A percentile compares a stretch with the other conserved stretches of the same genome.
These are phyloP conservation scores for Colletotrichum liaoningense DNA, from an alignment of 2,329 filamentous ascomycete species.

Conservation along the genomic window DNA sequence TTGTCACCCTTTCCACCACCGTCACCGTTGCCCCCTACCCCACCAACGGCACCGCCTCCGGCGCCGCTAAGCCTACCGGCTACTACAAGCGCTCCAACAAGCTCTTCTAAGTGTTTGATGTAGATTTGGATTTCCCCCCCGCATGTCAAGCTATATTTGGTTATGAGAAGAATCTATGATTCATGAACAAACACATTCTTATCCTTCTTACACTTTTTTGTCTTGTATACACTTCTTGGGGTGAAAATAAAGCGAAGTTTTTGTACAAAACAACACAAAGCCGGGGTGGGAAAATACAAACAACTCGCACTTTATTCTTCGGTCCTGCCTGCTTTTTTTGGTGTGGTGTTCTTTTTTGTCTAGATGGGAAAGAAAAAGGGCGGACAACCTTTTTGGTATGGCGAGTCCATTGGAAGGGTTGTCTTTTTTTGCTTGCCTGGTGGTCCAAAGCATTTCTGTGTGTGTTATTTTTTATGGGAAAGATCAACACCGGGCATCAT, in stretches of 20 bases:
- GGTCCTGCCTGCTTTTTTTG: background rate
- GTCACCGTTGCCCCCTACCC: conserved; percentile 48
- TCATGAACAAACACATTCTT: conserved; percentile 33
- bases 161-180: conserved; percentile 37
- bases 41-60: conserved; percentile 53
- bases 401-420: conserved; percentile 1
- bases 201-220: conserved; percentile 18
- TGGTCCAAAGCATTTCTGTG: background rate
- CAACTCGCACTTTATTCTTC: background rate
- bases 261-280: background rate
- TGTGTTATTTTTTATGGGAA: background rate
- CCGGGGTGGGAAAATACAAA: background rate
- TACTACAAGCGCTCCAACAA: conserved; percentile 43
- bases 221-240: conserved; percentile 25
- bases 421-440: background rate
- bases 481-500: conserved; percentile 3
- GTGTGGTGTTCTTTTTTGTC: background rate
- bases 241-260: conserved; percentile 27
- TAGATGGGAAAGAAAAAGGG: background rate
- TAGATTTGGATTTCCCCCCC: conserved; percentile 33
- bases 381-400: background rate
- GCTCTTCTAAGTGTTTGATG: conserved; percentile 35
- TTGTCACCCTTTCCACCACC: conserved; percentile 47
- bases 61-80: conserved; percentile 49
- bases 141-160: conserved; percentile 33